Base-by-base conservation (phyloP, 2,329 filamentous ascomycete genomes). In the Gaeumannomyces tritici region DNA sequence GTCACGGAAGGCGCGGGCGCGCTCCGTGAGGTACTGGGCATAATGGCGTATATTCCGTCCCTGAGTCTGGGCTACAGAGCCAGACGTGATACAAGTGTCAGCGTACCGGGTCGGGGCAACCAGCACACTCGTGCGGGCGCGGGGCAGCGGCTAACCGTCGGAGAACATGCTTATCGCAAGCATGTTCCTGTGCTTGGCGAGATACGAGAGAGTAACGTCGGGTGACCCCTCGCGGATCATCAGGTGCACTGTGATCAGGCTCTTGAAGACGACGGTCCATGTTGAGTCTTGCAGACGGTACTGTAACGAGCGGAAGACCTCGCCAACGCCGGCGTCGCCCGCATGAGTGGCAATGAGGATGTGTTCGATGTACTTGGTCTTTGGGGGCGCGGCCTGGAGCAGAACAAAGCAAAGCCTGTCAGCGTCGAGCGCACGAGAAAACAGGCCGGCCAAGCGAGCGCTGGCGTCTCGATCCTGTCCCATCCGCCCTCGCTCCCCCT, bases 241-340 rank as follows among this genome's bases (percentile, higher is more conserved):
- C 65, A 98, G 80, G 74, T 99, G 95, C 58, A 96, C 87, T 59
- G 96, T 95, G 70, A 98, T 96, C 68, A 99, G 81, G 69, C 91
- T 89, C 80, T 99, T 99, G 87, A 97, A 96, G 67, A 96, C 93
- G 63, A 98, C 92, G n/a, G 95, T 99, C 95, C 95, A 99, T 81
- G 95, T 96, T 68, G 93, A 93, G 74, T 99, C 95, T 73, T 92
- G 89, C 67, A 99, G 77, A 61, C 95, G 87, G 73, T 91, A 86
- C 73, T 96, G 92, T 62, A 99, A 80, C 55, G 92, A 91, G 65
- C 95, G 88, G 75, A 99, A 98, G 71, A 99, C 90, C 78, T 99
- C 95, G 64, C 89, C 93, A 64, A 99, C 91, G 68, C 93, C 95
- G 62, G 91, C 90, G 77, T 99, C 95, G 69, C 93, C 95, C 27